Evolutionary conservation across 1,284 basidiomycete species (phyloP).

Genomic region (Apiotrichum brassicae): DNA sequence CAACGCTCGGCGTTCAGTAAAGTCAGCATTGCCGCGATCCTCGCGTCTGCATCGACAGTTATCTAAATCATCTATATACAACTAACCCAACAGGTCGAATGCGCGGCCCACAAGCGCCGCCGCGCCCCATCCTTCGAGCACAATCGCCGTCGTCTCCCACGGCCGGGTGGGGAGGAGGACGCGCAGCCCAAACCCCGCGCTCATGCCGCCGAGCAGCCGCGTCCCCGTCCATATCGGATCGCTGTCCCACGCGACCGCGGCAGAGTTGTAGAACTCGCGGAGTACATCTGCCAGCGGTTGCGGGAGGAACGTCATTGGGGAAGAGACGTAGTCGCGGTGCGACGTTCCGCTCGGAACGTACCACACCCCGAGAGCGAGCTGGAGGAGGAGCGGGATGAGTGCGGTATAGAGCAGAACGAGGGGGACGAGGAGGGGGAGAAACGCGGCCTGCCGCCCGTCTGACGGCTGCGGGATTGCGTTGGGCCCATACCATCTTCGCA

Average conservation of each 20-base stretch:
- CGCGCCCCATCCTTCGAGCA: slow-evolving; percentile 67
- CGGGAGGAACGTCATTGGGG: not conserved
- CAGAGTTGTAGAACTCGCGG: not conserved
- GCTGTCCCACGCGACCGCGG: slow-evolving; percentile 34
- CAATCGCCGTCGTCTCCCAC: slow-evolving; percentile 65
- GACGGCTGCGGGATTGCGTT: not conserved
- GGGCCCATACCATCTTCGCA: slow-evolving; percentile 25
- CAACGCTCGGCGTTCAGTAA: too few species aligned
- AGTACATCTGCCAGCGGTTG: not conserved
- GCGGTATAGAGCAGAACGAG: slow-evolving; percentile 80
- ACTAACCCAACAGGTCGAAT: not conserved
- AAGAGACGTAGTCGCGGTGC: slow-evolving; percentile 4
- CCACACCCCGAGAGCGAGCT: slow-evolving; percentile 79
- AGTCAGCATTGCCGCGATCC: too few species aligned
- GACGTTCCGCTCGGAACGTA: slow-evolving; percentile 42
- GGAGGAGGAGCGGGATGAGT: slow-evolving; percentile 74
- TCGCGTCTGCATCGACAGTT: not conserved
- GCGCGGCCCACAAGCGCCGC: slow-evolving; percentile 44
- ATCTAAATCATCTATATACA: too few species aligned
- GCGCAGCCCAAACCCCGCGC: slow-evolving; percentile 63
- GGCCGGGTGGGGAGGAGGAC: slow-evolving; percentile 50
- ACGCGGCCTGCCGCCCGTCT: slow-evolving; percentile 33
- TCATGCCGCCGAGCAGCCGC: slow-evolving; percentile 77
- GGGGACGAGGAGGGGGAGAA: slow-evolving; percentile 60
- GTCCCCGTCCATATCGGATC: slow-evolving; percentile 79